phyloP scores from a whole-genome alignment of 2,329 filamentous ascomycete species.

The Sphaceloma murrayae region DNA sequence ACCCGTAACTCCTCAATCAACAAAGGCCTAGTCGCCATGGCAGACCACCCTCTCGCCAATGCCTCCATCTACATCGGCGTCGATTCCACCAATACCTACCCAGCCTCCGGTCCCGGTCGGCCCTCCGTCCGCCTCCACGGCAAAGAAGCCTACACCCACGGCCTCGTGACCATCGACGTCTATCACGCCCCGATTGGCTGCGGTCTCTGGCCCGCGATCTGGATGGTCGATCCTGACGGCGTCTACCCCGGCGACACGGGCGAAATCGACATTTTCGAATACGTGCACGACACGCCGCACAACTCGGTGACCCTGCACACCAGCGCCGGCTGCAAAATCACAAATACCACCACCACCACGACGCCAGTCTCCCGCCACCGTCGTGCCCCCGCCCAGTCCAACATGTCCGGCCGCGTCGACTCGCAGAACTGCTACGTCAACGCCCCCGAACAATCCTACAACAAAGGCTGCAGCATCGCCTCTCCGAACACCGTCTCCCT shows the following conservation, averaged over 20 bases:
- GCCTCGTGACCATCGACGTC: conserved; percentile 44
- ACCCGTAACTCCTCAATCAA: conserved; percentile 27
- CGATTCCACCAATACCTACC: conserved; percentile 31
- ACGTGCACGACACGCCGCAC: conserved; percentile 34
- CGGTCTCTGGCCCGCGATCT: conserved; percentile 45
- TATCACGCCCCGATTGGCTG: conserved; percentile 44
- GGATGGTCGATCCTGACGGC: conserved; percentile 29
- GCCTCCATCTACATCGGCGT: conserved; percentile 36
- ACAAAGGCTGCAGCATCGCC: conserved; percentile 36
- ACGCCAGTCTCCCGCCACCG: conserved; percentile 17
- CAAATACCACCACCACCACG: conserved; percentile 25
- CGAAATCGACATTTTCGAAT: conserved; percentile 43
- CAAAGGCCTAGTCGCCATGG: conserved; percentile 33
- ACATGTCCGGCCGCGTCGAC: conserved; percentile 41
- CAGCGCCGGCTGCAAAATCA: conserved; percentile 34
- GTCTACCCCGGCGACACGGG: conserved; percentile 32
- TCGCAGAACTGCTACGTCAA: conserved; percentile 43
- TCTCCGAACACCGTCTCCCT: conserved; percentile 26
- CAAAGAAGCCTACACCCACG: conserved; percentile 38
- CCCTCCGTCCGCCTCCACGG: conserved; percentile 40
- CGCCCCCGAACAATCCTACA: conserved; percentile 31
- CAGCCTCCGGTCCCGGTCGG: conserved; percentile 30
- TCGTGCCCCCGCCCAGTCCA: conserved; percentile 28
- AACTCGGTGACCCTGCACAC: conserved; percentile 43
- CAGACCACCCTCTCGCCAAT: conserved; percentile 29